Percentiles rank a stretch among this genome's conserved stretches.
Conservation (phyloP, 495 filamentous ascomycete genomes). For the Penicillium robsamsonii region DNA sequence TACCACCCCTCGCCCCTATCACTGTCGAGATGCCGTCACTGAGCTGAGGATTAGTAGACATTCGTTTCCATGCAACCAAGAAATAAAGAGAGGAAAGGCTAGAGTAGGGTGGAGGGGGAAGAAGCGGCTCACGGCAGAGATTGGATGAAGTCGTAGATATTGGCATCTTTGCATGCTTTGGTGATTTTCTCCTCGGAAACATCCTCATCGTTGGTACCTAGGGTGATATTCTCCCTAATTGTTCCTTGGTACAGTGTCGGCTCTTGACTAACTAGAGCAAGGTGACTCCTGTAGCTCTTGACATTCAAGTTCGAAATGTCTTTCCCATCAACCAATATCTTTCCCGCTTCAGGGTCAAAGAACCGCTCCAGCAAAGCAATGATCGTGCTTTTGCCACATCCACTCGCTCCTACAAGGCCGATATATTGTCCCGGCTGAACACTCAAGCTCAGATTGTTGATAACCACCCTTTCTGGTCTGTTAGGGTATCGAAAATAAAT, state of each 20-base stretch:
- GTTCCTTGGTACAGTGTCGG: slow-evolving; percentile 82
- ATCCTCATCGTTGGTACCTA: slow-evolving; percentile 59
- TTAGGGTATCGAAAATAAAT: slow-evolving; percentile 78
- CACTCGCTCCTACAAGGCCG: slow-evolving; percentile 75
- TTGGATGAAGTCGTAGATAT: slow-evolving; percentile 84
- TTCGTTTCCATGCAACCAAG: background rate
- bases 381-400: slow-evolving; percentile 77
- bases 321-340: slow-evolving; percentile 65
- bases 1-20: slow-evolving; percentile 68
- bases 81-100: slow-evolving; percentile 24
- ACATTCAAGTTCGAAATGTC: slow-evolving; percentile 67
- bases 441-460: slow-evolving; percentile 64
- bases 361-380: slow-evolving; percentile 79
- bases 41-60: background rate
- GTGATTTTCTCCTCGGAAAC: slow-evolving; percentile 65
- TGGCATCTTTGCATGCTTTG: slow-evolving; percentile 75
- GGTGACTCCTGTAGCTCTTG: slow-evolving; percentile 66
- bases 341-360: slow-evolving; percentile 69
- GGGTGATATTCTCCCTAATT: slow-evolving; percentile 72
- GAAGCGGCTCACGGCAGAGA: slow-evolving; percentile 47
- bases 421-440: slow-evolving; percentile 71
- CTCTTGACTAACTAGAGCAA: slow-evolving; percentile 79
- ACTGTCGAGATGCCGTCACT: slow-evolving; percentile 65
- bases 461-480: slow-evolving; percentile 68
- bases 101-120: background rate